Evolutionary conservation across 2,329 filamentous ascomycete genomes (phyloP).

Genomic region (Ceratocystis papillata): DNA sequence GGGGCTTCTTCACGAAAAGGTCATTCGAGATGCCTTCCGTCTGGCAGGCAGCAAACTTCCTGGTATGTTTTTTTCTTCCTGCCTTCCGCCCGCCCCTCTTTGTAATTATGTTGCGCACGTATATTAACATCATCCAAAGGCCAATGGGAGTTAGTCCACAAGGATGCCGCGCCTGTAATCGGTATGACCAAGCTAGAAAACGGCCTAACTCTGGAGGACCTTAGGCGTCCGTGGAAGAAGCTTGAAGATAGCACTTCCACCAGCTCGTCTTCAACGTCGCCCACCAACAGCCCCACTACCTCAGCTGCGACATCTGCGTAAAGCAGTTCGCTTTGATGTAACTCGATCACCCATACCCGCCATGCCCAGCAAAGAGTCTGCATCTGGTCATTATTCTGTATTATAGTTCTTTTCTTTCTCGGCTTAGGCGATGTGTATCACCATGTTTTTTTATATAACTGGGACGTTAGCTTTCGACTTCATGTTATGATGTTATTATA

Average conservation of each 20-base stretch:
- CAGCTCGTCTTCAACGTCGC: background rate
- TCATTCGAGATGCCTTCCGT: constrained; percentile 85
- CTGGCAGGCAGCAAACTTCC: constrained; percentile 92
- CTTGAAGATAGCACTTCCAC: constrained; percentile 8
- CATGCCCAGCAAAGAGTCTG: background rate
- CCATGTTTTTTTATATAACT: background rate
- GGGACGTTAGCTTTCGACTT: too few species aligned
- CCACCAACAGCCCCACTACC: constrained; percentile 10
- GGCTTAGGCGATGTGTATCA: constrained; percentile 12
- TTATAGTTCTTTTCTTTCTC: constrained; percentile 22
- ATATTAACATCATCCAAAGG: constrained; percentile 38
- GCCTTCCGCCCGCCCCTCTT: background rate
- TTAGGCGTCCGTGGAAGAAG: constrained; percentile 64
- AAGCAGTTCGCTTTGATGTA: background rate
- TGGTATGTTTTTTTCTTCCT: constrained; percentile 43
- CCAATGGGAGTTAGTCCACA: constrained; percentile 87
- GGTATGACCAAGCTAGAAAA: constrained; percentile 77
- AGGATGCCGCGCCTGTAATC: constrained; percentile 79
- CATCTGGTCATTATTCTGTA: constrained; percentile 16
- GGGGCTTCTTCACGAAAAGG: constrained; percentile 85
- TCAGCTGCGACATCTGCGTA: constrained; percentile 17
- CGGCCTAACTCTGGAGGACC: constrained; percentile 67
- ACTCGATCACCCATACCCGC: constrained; percentile 8
- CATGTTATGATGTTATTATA: too few species aligned
- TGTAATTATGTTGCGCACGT: background rate